Percentiles rank a stretch among this genome's conserved stretches.
phyloP scores from a whole-genome alignment of 805 yeast genomes.

The Wickerhamiella musiphila region DNA sequence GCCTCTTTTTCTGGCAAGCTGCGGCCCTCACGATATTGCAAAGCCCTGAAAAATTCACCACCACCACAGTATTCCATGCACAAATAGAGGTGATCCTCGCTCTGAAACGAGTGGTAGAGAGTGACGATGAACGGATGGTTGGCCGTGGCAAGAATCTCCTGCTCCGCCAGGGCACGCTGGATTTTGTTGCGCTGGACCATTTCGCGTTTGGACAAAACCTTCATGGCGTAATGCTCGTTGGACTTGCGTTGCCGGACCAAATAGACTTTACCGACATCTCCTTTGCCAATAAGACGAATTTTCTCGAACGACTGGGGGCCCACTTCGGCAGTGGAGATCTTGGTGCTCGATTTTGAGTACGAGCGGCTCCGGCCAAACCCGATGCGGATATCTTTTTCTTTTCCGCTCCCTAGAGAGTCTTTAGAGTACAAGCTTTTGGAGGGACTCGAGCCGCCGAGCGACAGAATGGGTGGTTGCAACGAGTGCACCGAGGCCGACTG shows the following conservation, averaged over 20 bases:
- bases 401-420: no score
- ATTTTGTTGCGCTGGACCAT: constrained; percentile 92
- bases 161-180: constrained; percentile 89
- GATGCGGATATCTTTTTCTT: no score
- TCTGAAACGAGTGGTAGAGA: constrained; percentile 87
- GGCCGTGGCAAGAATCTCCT: constrained; percentile 84
- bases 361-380: constrained; percentile 27
- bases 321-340: constrained; percentile 61
- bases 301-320: constrained; percentile 78
- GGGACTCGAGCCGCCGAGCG: no score
- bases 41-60: constrained; percentile 92
- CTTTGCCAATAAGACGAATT: constrained; percentile 79
- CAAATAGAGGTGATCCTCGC: constrained; percentile 73
- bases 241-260: constrained; percentile 69
- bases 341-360: constrained; percentile 60
- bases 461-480: no score
- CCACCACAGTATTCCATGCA: constrained; percentile 99
- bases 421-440: no score
- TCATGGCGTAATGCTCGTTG: constrained; percentile 75
- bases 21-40: constrained; percentile 77
- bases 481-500: background rate
- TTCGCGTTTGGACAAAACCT: constrained; percentile 73
- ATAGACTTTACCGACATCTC: constrained; percentile 95
- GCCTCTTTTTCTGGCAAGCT: constrained; percentile 83
- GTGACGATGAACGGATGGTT: constrained; percentile 97